These are phyloP conservation scores for Erysimum cheiri DNA, from an alignment of 441 rosid genomes.

Conservation along the genomic window DNA sequence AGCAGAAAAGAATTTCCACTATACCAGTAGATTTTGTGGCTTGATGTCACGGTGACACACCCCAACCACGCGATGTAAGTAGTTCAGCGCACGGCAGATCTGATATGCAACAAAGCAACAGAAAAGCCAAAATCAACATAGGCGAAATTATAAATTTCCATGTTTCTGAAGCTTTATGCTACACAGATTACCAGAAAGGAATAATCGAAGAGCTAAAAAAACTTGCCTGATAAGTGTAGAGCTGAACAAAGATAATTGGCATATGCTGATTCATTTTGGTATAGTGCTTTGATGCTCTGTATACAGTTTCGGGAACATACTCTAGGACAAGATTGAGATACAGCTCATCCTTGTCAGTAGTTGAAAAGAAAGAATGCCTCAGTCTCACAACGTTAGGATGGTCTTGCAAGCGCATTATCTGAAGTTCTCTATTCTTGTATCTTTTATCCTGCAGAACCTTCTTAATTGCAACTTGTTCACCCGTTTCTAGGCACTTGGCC, in stretches of 20 bases:
- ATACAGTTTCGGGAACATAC: constrained; percentile 82
- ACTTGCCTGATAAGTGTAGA: constrained; percentile 80
- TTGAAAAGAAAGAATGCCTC: constrained; percentile 84
- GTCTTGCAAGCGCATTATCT: constrained; percentile 77
- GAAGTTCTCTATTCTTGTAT: constrained; percentile 94
- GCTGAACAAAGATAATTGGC: constrained; percentile 74
- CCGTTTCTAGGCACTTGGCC: constrained; percentile 90
- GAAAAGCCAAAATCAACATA: constrained; percentile 16
- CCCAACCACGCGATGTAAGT: constrained; percentile 77
- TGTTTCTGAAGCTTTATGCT: constrained; percentile 7
- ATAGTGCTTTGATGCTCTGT: constrained; percentile 73
- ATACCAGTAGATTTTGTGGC: constrained; percentile 91
- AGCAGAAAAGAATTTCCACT: constrained; percentile 5
- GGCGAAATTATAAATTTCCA: background rate
- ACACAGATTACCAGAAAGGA: constrained; percentile 17
- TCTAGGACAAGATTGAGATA: constrained; percentile 89
- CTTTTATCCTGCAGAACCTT: constrained; percentile 94
- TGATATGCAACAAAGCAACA: constrained; percentile 37
- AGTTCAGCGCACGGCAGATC: constrained; percentile 88
- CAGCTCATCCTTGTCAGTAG: constrained; percentile 77
- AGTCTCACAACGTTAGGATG: constrained; percentile 83
- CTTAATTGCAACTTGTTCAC: constrained; percentile 89
- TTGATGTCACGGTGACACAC: constrained; percentile 94
- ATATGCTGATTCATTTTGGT: constrained; percentile 68
- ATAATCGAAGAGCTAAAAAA: constrained; percentile 2